These are phyloP conservation scores for Gomphus sp. DNA, from an alignment of 1,284 basidiomycete genomes.

Conservation along the genomic window DNA sequence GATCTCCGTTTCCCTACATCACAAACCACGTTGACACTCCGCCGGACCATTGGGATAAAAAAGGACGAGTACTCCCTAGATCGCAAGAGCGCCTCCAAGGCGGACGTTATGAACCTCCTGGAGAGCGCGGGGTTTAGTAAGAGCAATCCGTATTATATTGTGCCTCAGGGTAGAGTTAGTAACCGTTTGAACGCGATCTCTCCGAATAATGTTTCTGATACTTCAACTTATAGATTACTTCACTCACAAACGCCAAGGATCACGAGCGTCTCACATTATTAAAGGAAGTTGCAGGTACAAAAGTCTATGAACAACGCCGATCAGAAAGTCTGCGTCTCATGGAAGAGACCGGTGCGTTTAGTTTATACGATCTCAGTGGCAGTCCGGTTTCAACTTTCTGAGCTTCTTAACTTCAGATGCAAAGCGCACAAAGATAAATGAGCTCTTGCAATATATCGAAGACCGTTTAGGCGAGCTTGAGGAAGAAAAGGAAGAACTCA, in stretches of 20 bases:
- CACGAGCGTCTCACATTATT: slow-evolving; percentile 87
- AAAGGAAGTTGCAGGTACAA: slow-evolving; percentile 97
- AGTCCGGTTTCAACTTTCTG: neutral
- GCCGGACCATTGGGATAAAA: slow-evolving; percentile 93
- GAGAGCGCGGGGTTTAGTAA: slow-evolving; percentile 96
- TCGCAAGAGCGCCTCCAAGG: slow-evolving; percentile 91
- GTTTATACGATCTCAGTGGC: neutral
- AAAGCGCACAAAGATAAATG: slow-evolving; percentile 87
- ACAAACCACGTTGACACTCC: slow-evolving; percentile 75
- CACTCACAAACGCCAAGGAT: slow-evolving; percentile 96
- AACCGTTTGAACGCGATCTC: neutral
- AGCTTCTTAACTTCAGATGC: slow-evolving; percentile 37
- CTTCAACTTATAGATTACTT: slow-evolving; percentile 66
- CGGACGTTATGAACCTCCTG: slow-evolving; percentile 93
- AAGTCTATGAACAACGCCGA: slow-evolving; percentile 95
- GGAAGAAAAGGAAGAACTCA: slow-evolving; percentile 95
- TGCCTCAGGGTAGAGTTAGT: slow-evolving; percentile 90
- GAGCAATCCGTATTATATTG: slow-evolving; percentile 98
- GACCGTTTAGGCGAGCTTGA: slow-evolving; percentile 86
- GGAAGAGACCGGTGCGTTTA: slow-evolving; percentile 82
- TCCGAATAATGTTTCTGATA: neutral
- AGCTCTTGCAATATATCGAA: slow-evolving; percentile 87
- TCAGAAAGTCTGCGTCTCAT: slow-evolving; percentile 91
- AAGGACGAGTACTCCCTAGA: slow-evolving; percentile 99
- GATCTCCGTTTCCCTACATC: slow-evolving; percentile 75